Evolutionary conservation across 352 stramenopile genomes (phyloP), one percentile per base, ranked within the genome.

Genomic region (Phytophthora aleatoria): DNA sequence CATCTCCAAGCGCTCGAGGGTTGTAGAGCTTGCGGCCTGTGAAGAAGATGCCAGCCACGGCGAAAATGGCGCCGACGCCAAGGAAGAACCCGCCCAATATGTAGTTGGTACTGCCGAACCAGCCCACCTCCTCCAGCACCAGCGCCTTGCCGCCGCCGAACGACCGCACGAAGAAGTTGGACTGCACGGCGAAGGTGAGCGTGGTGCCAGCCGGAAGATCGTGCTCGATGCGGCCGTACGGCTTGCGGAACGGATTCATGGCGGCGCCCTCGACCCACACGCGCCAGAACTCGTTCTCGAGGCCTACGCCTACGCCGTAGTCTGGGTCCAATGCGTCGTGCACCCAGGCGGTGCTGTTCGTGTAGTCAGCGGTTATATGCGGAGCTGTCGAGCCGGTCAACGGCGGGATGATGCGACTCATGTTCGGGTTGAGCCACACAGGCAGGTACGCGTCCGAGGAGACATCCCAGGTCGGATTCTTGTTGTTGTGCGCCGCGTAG

Each of bases 221-320:
- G 36, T 57, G 68, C 35, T 81, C 51, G 45, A 94, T 89, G 49
- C 74, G 74, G 28, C 77, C 85, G 58, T 92, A 91, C 1, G 81
- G 66, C 57, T 94, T 92, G 58, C 81, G 80, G 57, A 94, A 89
- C 41, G 79, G 77, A 47, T 86, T 47, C 44, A 70, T 77, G 16
- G 85, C 83, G 1, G 85, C 81, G 11, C 73, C 76, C 53, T 91
- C 79, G 53, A 91, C 77, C 85, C 85, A 94, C 13, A 88, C 77
- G 49, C 84, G 80, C 79, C 83, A 92, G 61, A 86, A 81, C 50
- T 92, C 79, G 63, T 89, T 91, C 69, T 92, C 76, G 3, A 92
- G 53, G 1, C 81, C 84, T 1, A 71, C 61, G n/a, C 83, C 83
- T 1, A 73, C 74, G 27, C 79, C 79, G 20, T 60, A 57, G 13